A percentile compares a stretch with the other conserved stretches of the same genome.
These are phyloP conservation scores for Novakomyces olei DNA, from an alignment of 805 yeast species.

Conservation along the genomic window DNA sequence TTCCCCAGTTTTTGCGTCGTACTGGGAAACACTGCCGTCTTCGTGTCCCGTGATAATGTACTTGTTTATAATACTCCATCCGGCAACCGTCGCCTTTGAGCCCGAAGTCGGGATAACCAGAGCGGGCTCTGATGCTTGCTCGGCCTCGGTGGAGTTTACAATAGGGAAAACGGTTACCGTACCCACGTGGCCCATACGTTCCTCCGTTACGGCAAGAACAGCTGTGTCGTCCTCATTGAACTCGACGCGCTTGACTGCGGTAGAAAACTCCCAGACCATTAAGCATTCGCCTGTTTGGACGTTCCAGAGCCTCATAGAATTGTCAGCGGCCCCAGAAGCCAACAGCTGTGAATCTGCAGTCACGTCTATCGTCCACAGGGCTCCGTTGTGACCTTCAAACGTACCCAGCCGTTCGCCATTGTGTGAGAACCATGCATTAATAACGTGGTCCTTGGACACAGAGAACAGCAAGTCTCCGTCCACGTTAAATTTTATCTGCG, in stretches of 20 bases:
- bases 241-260: constrained; percentile 83
- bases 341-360: constrained; percentile 20
- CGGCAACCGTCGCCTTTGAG: constrained; percentile 55
- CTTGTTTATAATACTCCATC: constrained; percentile 44
- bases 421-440: constrained; percentile 63
- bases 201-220: constrained; percentile 62
- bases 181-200: constrained; percentile 78
- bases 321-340: constrained; percentile 82
- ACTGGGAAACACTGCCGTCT: constrained; percentile 67
- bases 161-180: constrained; percentile 47
- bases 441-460: constrained; percentile 67
- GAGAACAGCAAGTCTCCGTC: constrained; percentile 90
- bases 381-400: constrained; percentile 70
- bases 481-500: constrained; percentile 32
- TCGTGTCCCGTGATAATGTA: constrained; percentile 70
- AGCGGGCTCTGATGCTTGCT: constrained; percentile 10
- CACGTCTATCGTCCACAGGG: constrained; percentile 79
- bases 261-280: constrained; percentile 46
- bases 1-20: constrained; percentile 56
- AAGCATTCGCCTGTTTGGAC: constrained; percentile 56
- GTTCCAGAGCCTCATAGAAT: constrained; percentile 64
- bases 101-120: constrained; percentile 14
- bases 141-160: constrained; percentile 23
- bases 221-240: constrained; percentile 51
- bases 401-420: constrained; percentile 97